Percentiles rank a stretch among this genome's conserved stretches.
These are phyloP conservation scores for Tylopilus sp. DNA, from an alignment of 768 basidiomycete genomes.

Conservation along the genomic window DNA sequence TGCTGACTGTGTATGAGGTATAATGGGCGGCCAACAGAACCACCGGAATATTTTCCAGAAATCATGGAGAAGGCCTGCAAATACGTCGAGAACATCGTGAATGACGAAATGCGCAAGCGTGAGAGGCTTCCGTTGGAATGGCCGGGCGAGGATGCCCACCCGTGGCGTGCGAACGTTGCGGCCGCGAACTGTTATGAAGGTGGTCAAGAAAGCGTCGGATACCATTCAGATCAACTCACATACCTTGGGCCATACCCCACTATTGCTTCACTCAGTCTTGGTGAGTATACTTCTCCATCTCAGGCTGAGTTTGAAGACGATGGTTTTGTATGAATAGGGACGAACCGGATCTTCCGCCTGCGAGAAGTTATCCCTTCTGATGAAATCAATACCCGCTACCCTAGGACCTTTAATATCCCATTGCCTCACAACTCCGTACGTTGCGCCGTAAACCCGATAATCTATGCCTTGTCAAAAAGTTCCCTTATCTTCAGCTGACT, in stretches of 20 bases:
- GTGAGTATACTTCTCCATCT: slow-evolving; percentile 33
- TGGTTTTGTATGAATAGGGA: slow-evolving; percentile 42
- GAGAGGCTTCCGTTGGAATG: slow-evolving; percentile 66
- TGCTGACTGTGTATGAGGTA: slow-evolving; percentile 51
- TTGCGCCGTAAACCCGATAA: slow-evolving; percentile 8
- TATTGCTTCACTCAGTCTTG: slow-evolving; percentile 81
- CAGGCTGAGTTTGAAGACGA: neutral
- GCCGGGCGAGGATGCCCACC: slow-evolving; percentile 33
- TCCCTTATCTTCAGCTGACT: slow-evolving; percentile 46
- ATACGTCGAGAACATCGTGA: slow-evolving; percentile 67
- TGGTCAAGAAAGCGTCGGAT: slow-evolving; percentile 77
- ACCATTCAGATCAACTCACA: slow-evolving; percentile 78
- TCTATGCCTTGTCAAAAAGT: neutral
- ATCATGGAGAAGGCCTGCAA: slow-evolving; percentile 78
- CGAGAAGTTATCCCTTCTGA: slow-evolving; percentile 72
- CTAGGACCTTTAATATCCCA: slow-evolving; percentile 76
- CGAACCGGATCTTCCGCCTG: slow-evolving; percentile 65
- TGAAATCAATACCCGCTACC: slow-evolving; percentile 51
- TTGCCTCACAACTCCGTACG: slow-evolving; percentile 75
- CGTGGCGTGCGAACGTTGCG: slow-evolving; percentile 82
- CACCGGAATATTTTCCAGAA: slow-evolving; percentile 55
- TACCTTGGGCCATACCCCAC: slow-evolving; percentile 83
- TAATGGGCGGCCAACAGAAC: slow-evolving; percentile 62
- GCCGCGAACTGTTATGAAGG: slow-evolving; percentile 84
- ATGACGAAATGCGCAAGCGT: slow-evolving; percentile 63